Conservation (phyloP, 225 moss, liverwort and hornwort genomes). For the Polytrichum formosum region DNA sequence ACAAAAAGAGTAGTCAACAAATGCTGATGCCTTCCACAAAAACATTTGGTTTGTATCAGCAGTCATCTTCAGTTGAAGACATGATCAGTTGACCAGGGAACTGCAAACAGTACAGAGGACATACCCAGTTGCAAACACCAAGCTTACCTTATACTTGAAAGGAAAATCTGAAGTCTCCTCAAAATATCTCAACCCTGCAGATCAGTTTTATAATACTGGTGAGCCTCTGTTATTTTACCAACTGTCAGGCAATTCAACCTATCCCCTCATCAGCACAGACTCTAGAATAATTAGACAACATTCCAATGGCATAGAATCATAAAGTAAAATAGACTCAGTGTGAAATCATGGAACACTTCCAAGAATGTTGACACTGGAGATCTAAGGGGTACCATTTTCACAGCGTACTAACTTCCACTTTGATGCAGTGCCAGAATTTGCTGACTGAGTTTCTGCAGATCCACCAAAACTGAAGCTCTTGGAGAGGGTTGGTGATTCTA, state of each 20-base stretch:
- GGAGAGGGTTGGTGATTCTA: conserved; percentile 37
- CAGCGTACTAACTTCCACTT: conserved; percentile 58
- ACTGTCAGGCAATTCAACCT: conserved; percentile 3
- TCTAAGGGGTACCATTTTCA: conserved; percentile 42
- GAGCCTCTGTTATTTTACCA: conserved; percentile 11
- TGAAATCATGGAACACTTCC: no score
- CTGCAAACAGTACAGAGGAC: conserved; percentile 2
- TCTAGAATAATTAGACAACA: no score
- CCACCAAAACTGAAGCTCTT: conserved; percentile 21
- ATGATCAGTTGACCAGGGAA: no score
- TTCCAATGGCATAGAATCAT: no score
- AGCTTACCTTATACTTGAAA: conserved; percentile 46
- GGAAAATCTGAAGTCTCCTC: conserved; percentile 44
- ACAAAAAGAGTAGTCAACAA: conserved; percentile 3
- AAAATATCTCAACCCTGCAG: conserved; percentile 56
- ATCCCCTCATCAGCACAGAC: no score
- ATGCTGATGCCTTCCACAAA: neutral
- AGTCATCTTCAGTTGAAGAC: neutral
- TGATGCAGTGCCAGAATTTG: conserved; percentile 27
- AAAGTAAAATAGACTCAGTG: no score
- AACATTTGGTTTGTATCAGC: conserved; percentile 1
- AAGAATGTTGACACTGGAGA: no score
- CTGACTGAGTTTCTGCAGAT: conserved; percentile 24
- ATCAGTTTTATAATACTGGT: conserved; percentile 13
- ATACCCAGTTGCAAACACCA: neutral